These are phyloP conservation scores for Scopulariopsis brevicaulis DNA, from an alignment of 2,329 filamentous ascomycete genomes.

Conservation along the genomic window DNA sequence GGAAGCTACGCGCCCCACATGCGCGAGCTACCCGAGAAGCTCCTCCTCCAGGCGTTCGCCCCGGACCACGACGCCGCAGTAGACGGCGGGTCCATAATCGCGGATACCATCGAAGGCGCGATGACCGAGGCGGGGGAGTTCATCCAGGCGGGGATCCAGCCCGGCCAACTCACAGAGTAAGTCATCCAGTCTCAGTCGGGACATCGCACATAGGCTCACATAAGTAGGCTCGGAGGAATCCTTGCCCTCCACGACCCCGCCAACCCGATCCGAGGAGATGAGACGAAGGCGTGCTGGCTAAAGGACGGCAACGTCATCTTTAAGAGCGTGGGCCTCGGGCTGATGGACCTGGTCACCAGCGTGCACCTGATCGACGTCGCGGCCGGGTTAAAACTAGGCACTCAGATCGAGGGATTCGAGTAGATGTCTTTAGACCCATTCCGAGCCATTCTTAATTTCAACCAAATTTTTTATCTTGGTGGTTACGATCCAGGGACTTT, in stretches of 20 bases:
- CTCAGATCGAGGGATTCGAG: conserved; percentile 39
- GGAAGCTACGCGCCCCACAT: conserved; percentile 62
- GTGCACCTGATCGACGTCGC: conserved; percentile 46
- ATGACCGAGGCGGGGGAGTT: conserved; percentile 80
- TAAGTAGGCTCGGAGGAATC: conserved; percentile 60
- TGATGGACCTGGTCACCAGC: conserved; percentile 56
- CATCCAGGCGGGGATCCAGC: conserved; percentile 61
- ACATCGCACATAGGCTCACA: conserved; percentile 7
- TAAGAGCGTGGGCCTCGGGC: conserved; percentile 54
- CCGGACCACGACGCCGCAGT: conserved; percentile 50
- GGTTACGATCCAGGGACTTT: background rate
- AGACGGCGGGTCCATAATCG: conserved; percentile 56
- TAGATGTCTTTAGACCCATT: background rate
- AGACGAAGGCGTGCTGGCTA: conserved; percentile 43
- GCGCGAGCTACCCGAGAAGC: conserved; percentile 70
- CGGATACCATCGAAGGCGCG: conserved; percentile 69
- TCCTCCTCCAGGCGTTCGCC: conserved; percentile 53
- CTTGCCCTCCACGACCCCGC: conserved; percentile 38
- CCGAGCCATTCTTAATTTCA: background rate
- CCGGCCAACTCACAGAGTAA: conserved; percentile 70
- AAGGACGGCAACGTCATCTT: conserved; percentile 54
- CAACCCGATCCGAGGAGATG: conserved; percentile 24
- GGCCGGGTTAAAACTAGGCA: conserved; percentile 40
- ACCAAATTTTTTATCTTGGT: background rate
- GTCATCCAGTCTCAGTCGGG: conserved; percentile 13